Conservation (phyloP, 306 rosid species). For the Castanea crenata region DNA sequence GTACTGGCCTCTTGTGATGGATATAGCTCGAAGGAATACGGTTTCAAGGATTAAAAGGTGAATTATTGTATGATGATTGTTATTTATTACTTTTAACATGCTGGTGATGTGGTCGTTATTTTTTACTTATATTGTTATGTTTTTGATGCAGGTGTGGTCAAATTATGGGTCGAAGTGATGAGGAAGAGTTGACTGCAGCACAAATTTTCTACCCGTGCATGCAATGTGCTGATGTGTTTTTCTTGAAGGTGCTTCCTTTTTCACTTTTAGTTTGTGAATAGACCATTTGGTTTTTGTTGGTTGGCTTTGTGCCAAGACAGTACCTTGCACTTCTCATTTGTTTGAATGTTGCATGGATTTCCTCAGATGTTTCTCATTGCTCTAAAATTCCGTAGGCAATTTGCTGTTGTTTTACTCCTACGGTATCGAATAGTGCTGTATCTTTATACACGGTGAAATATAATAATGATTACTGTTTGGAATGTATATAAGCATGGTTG, state of each 20-base stretch:
- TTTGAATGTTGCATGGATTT: neutral
- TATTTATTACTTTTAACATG: too few relatives aligned
- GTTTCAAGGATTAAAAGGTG: constrained; percentile 70
- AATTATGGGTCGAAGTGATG: constrained; percentile 81
- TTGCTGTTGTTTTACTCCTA: neutral
- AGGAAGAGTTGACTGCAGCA: constrained; percentile 75
- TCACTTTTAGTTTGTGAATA: neutral
- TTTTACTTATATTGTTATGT: neutral
- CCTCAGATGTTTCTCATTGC: neutral
- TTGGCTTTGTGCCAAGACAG: neutral
- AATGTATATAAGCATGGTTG: neutral
- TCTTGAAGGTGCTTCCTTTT: constrained; percentile 55
- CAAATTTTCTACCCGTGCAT: constrained; percentile 91
- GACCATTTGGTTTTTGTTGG: neutral
- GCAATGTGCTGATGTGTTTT: constrained; percentile 97
- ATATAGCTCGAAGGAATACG: constrained; percentile 77
- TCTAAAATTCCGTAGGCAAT: neutral
- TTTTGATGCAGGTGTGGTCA: constrained; percentile 63
- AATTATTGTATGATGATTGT: neutral
- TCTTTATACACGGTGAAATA: neutral
- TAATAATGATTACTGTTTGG: neutral
- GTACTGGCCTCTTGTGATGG: constrained; percentile 86
- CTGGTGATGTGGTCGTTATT: neutral
- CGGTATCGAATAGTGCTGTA: neutral
- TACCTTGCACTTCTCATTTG: neutral